Evolutionary conservation across 2,329 filamentous ascomycete species (phyloP).

Genomic region (Passalora sequoiae): DNA sequence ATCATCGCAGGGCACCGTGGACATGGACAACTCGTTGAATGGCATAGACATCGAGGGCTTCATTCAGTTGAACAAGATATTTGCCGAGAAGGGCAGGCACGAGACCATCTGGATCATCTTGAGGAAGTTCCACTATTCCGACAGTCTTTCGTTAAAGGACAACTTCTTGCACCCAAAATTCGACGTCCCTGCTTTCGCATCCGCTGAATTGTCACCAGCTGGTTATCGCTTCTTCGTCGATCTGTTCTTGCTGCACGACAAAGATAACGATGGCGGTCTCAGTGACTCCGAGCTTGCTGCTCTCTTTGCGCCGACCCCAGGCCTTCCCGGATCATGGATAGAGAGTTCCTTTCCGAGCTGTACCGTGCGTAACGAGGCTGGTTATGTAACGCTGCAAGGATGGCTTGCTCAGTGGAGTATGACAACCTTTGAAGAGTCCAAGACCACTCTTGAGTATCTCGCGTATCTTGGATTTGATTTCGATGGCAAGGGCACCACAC

Average conservation of each 20-base stretch:
- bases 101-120: conserved; percentile 98
- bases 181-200: conserved; percentile 86
- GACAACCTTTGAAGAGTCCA: conserved; percentile 95
- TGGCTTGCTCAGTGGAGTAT: conserved; percentile 99
- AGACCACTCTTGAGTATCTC: conserved; percentile 90
- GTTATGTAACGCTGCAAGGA: conserved; percentile 90
- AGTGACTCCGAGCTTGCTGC: conserved; percentile 80
- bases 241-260: conserved; percentile 88
- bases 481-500: conserved; percentile 63
- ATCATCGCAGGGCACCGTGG: conserved; percentile 15
- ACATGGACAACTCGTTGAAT: conserved; percentile 45
- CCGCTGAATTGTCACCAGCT: conserved; percentile 85
- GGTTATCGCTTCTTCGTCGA: conserved; percentile 98
- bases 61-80: conserved; percentile 86
- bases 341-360: conserved; percentile 88
- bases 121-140: conserved; percentile 90
- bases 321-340: conserved; percentile 77
- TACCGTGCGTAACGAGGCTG: conserved; percentile 90
- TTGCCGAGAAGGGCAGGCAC: conserved; percentile 93
- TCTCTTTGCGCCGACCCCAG: conserved; percentile 88
- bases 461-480: conserved; percentile 91
- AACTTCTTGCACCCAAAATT: conserved; percentile 89
- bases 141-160: conserved; percentile 87
- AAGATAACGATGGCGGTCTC: conserved; percentile 92
- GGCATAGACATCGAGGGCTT: conserved; percentile 83